Base-by-base conservation (phyloP, 106 monocot genomes). In the Chionographis japonica region DNA sequence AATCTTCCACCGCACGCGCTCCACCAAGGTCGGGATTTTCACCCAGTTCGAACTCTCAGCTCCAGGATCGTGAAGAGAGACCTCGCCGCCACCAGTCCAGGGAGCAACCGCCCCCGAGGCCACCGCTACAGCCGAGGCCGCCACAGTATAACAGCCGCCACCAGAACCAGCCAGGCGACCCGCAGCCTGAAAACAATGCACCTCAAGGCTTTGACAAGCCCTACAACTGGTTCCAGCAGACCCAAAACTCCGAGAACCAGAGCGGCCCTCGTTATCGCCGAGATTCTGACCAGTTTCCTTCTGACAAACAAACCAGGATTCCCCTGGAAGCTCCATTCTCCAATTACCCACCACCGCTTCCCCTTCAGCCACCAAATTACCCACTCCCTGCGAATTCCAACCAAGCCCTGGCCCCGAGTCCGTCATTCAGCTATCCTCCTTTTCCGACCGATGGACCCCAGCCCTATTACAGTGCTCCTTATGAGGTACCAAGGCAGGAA, bases 1-100 rank as follows among this genome's bases (percentile, higher is more conserved):
- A 94, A 70, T 62, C 74, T 17, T 94, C 94, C 10, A 89, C 92
- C 20, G 89, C 86, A 4, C 79, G 82, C 53, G 92, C 82, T 63
- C 86, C 84, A 16, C 19, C 74, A 27, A 79, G 80, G 63, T 59
- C 84, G 12, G 74, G 67, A 19, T 84, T 89, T 40, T 89, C 89
- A 6, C 84, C 92, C 55, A 84, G 58, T 56, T 80, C 82, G 12
- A 85, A 62, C 58, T 79, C 86, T 61, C 92, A 84, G 63, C 14
- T 62, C 20, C 83, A 61, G 60, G 95, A 95, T 54, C 80, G 75
- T 12, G 90, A 87, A 6, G 90, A 90, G 11, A 70, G 68, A 18
- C 14, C 49, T 43, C 78, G 77, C 16, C 73, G 73, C 36, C 78
- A 80, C 38, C 74, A 75, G 27, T 84, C 88, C 2, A 73, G 88